Base-by-base conservation (phyloP, 306 rosid genomes). In the Medicago truncatula region DNA sequence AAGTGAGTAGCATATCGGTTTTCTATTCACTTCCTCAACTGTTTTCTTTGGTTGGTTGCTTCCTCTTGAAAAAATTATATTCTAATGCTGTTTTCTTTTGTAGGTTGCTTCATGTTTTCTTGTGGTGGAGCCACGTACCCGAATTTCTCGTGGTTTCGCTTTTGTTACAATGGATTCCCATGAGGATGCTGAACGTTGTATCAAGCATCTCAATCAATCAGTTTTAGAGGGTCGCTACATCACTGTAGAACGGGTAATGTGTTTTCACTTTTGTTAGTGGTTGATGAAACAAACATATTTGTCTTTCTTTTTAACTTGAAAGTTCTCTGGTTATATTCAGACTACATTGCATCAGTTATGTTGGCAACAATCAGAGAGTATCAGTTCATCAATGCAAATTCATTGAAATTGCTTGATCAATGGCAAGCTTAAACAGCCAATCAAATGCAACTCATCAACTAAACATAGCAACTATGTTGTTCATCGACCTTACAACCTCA, bases 281-380 rank as follows among this genome's bases (percentile, higher is more conserved):
- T 76, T 65, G 79, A 50, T 70, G 44, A 52, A 82, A 67, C 50
- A 53, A 61, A 63, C 20, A 28, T 76, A 36, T 78, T 79, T 84
- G 73, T 77, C 64, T 74, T 80, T 84, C 56, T 70, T 85, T 92
- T 90, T 96, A 84, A 92, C 97, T 83, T 80, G 88, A 85, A 89
- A 88, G 92, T 92, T 92, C 93, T 90, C 86, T 92, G 98, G 92
- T 82, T 91, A 85, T 95, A 96, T 89, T 96, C 98, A 92, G 97
- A 96, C 44, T 86, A 72, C 93, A 82, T 92, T 90, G 94, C 82
- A 83, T 92, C 96, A 89, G 90, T 93, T 90, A 80, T 86, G 87
- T 90, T 96, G 99, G 98, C 99, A 90, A 93, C 96, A 88, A 90
- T 85, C 99, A 89, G 88, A 90, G 97, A 92, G 85, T 97, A 90